phyloP scores from a whole-genome alignment of 1,139 yeast species.

The Suhomyces anneliseae region DNA sequence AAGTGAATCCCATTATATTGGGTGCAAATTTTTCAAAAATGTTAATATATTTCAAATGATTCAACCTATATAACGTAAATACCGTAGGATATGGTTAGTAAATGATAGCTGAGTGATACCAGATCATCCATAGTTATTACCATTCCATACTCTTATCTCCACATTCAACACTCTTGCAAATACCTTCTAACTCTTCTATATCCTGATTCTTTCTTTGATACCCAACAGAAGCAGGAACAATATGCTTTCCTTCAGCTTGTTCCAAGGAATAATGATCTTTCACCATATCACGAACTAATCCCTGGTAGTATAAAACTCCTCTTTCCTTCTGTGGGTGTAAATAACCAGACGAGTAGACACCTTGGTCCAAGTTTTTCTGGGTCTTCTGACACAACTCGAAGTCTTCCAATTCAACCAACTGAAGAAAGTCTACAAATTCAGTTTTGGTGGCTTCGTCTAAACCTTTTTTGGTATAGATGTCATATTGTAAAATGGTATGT shows the following conservation, averaged over 20 bases:
- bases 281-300: conserved; percentile 58
- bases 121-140: not conserved
- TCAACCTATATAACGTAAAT: too few species aligned
- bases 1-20: too few species aligned
- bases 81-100: too few species aligned
- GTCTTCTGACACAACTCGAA: conserved; percentile 58
- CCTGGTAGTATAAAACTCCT: conserved; percentile 59
- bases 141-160: conserved; percentile 12
- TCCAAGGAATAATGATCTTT: conserved; percentile 51
- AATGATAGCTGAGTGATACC: too few species aligned
- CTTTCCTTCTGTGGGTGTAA: conserved; percentile 59
- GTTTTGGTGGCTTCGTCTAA: conserved; percentile 49
- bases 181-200: conserved; percentile 49
- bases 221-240: conserved; percentile 55
- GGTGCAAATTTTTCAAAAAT: too few species aligned
- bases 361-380: conserved; percentile 60
- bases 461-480: conserved; percentile 62
- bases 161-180: conserved; percentile 53
- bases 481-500: conserved; percentile 58
- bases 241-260: conserved; percentile 40
- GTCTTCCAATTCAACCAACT: conserved; percentile 60
- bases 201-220: conserved; percentile 37
- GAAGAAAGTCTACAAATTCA: conserved; percentile 63
- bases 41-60: too few species aligned
- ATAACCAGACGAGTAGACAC: conserved; percentile 56